Conservation (phyloP, 2,329 filamentous ascomycete genomes). For the Calonectria montana region DNA sequence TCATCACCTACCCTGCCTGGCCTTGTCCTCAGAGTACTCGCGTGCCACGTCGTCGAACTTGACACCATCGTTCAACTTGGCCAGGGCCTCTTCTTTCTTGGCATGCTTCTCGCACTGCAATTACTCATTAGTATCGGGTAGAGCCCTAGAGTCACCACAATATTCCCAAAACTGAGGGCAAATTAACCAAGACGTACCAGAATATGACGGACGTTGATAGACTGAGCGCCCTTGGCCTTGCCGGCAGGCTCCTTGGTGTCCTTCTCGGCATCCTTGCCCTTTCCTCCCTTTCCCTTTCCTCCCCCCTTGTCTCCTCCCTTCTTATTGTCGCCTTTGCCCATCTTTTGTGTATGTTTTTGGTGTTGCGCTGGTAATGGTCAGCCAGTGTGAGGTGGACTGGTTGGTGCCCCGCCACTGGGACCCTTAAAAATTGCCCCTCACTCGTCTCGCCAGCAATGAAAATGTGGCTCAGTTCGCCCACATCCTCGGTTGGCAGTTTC, state of each 20-base stretch:
- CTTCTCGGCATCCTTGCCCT: constrained; percentile 42
- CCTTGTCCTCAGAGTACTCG: constrained; percentile 82
- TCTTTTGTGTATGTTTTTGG: constrained; percentile 31
- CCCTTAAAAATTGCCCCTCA: constrained; percentile 22
- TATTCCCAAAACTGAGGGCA: background rate
- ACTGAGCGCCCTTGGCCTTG: constrained; percentile 67
- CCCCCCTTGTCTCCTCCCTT: constrained; percentile 53
- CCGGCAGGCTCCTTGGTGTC: constrained; percentile 43
- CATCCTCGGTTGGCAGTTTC: background rate
- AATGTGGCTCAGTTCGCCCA: background rate
- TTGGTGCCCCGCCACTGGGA: constrained; percentile 19
- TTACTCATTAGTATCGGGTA: constrained; percentile 18
- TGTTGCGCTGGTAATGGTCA: constrained; percentile 9
- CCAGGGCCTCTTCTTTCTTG: constrained; percentile 82
- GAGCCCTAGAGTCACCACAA: background rate
- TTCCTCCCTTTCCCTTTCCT: constrained; percentile 37
- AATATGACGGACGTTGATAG: constrained; percentile 81
- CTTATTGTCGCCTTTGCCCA: constrained; percentile 54
- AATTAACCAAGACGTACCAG: constrained; percentile 53
- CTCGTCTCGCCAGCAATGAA: background rate
- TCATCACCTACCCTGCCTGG: constrained; percentile 64
- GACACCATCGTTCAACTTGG: constrained; percentile 72
- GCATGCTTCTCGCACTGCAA: constrained; percentile 76
- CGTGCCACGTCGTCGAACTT: constrained; percentile 82
- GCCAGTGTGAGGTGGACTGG: constrained; percentile 1